Conservation (phyloP, 2,329 filamentous ascomycete genomes). For the Aspergillus quadricinctus region DNA sequence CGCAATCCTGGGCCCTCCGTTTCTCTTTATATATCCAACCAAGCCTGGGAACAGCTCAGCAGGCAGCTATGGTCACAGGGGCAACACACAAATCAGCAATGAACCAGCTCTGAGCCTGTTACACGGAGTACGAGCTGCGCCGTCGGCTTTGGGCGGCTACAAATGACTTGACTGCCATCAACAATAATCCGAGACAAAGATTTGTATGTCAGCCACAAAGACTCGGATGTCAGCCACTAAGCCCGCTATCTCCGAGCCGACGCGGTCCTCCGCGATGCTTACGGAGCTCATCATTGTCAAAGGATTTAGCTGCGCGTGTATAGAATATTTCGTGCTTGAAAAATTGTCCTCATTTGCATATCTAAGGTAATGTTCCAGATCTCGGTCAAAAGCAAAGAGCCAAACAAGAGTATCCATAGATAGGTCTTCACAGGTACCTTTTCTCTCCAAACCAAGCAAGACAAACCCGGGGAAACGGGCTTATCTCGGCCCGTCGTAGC, state of each 20-base stretch:
- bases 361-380: neutral
- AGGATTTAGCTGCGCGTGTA: no score
- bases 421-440: neutral
- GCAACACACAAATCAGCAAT: neutral
- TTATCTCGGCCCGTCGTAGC: slow-evolving; percentile 26
- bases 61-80: neutral
- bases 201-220: neutral
- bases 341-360: no score
- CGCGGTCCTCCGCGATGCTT: neutral
- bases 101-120: neutral
- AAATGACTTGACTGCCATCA: neutral
- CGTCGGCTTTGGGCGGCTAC: neutral
- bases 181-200: neutral
- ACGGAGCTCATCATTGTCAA: neutral
- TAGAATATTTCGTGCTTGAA: no score
- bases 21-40: neutral
- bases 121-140: neutral
- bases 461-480: neutral
- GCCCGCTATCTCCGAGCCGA: slow-evolving; percentile 21
- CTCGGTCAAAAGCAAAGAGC: neutral
- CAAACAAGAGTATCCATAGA: neutral
- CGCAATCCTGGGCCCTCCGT: neutral
- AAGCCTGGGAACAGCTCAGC: neutral
- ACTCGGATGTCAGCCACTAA: slow-evolving; percentile 4
- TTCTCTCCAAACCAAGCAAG: neutral